Conservation (phyloP, 1,139 yeast genomes). For the Pichiaceae sp. region DNA sequence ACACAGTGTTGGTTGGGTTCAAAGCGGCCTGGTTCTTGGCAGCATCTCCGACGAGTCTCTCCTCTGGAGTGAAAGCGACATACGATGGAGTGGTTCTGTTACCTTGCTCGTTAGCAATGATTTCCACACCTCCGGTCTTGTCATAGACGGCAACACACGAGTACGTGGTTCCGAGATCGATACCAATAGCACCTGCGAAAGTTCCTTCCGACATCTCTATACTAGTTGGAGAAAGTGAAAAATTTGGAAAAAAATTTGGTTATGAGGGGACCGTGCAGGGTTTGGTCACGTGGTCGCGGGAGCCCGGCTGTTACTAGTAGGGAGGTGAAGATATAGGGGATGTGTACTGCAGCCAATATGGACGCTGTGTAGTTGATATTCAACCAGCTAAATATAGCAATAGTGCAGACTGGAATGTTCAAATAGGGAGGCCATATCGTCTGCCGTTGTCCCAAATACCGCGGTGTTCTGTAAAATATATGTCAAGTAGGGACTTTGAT, state of each 20-base stretch:
- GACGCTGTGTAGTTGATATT: no score
- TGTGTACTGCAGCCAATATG: no score
- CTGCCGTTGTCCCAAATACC: no score
- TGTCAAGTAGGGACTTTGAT: no score
- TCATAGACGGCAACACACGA: slow-evolving; percentile 96
- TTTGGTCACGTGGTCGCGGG: no score
- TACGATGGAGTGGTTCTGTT: slow-evolving; percentile 98
- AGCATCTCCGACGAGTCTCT: slow-evolving; percentile 98
- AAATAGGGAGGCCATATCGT: no score
- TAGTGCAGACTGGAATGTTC: no score
- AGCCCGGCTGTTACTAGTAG: no score
- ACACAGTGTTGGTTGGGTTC: slow-evolving; percentile 94
- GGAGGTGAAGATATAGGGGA: no score
- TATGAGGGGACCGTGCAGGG: no score
- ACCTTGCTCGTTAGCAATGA: slow-evolving; percentile 98
- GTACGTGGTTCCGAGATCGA: slow-evolving; percentile 98
- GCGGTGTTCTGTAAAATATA: no score
- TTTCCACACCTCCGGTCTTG: slow-evolving; percentile 58
- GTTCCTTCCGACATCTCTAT: slow-evolving; percentile 89
- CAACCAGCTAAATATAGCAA: no score
- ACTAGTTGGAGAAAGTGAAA: not conserved
- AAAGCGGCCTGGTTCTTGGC: slow-evolving; percentile 98
- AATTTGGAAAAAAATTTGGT: not conserved
- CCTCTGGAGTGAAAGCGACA: slow-evolving; percentile 96
- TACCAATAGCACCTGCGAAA: slow-evolving; percentile 97